Evolutionary conservation across 495 filamentous ascomycete genomes (phyloP), one percentile per base, ranked within the genome.

Genomic region (Penicillium subrubescens): DNA sequence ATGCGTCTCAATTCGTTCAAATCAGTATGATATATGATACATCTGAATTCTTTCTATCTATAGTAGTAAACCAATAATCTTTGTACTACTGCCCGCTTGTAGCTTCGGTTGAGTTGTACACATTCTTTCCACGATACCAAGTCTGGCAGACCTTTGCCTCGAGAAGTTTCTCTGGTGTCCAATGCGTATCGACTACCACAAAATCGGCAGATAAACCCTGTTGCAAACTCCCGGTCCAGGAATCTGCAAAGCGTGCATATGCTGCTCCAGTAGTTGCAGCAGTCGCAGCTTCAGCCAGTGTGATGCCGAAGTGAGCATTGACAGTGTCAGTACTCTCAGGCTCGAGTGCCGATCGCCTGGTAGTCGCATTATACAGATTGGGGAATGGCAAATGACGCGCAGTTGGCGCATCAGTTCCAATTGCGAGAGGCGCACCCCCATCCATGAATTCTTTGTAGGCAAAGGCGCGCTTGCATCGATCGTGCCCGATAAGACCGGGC

Each of bases 401-500:
- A 41, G 23, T 57, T 0, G 87, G 87, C 1, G 84, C 79, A 65
- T 89, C 87, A 2, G 85, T 85, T 3, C 87, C 86, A 60, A 89
- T 77, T 0, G 86, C 84, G 8, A 88, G 69, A 25, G 79, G 77
- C 0, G 86, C 83, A 6, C 86, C 87, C 5, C 79, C 74, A 41
- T 87, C 83, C 4, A 81, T 69, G 65, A 88, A 88, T 58, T 88
- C 86, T 52, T 82, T 82, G 69, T 89, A 88, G 3, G 86, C 84
- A 60, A 89, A 89, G 2, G 86, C 85, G 5, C 87, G 77, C 51
- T 75, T 74, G 65, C 84, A 84, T 39, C 87, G 77, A 31, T 84
- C 75, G 6, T 74, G 73, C 0, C 87, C 87, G 12, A 89, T 72
- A 23, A 89, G 73, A 21, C 69, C 70, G 12, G 83, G 86, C 87